Evolutionary conservation across 2,329 filamentous ascomycete genomes (phyloP), one percentile per base, ranked within the genome.

Genomic region (Sporothrix pallida): DNA sequence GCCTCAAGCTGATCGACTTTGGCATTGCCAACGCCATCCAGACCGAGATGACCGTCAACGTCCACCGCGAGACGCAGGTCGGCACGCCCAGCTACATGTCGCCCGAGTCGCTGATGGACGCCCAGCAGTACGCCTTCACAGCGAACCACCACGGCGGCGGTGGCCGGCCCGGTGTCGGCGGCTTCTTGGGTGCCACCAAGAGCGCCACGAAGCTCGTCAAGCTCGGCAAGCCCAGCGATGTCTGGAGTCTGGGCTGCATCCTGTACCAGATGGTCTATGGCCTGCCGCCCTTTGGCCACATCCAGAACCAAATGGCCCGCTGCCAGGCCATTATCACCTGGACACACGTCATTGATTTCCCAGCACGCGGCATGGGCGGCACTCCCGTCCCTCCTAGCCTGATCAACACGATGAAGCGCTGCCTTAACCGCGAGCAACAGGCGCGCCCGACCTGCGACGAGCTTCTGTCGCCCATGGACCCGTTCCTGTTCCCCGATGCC

Each of bases 61-160:
- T 99, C 12, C 96, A 99, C 82, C 93, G 96, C 74, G 96, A 99
- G 80, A 93, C 92, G 12, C 94, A 98, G 83, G 91, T 98, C 76
- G 96, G 97, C 73, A 99, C 96, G 0, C 95, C 96, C 3, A 99
- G 97, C 82, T 99, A 98, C 85, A 99, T 99, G 96, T 97, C 94
- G 0, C 96, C 96, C 0, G 96, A 99, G 83, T 94, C 93, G 2
- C 87, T 99, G 68, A 90, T 97, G 80, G 96, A 98, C 82, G 92
- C 91, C 37, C 97, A 97, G 77, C 80, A 82, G 72, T 83, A 83
- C 74, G 80, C 81, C 46, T 79, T 81, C 65, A 81, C 81, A 1
- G 81, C 81, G 3, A 82, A 83, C 63, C 79, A 84, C 58, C 79
- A 84, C 60, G 82, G 82, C 52, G 80, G 83, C 46, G 81, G 82